A percentile compares a stretch with the other conserved stretches of the same genome.
These are phyloP conservation scores for Claviceps spartinae DNA, from an alignment of 2,329 filamentous ascomycete species.

Conservation along the genomic window DNA sequence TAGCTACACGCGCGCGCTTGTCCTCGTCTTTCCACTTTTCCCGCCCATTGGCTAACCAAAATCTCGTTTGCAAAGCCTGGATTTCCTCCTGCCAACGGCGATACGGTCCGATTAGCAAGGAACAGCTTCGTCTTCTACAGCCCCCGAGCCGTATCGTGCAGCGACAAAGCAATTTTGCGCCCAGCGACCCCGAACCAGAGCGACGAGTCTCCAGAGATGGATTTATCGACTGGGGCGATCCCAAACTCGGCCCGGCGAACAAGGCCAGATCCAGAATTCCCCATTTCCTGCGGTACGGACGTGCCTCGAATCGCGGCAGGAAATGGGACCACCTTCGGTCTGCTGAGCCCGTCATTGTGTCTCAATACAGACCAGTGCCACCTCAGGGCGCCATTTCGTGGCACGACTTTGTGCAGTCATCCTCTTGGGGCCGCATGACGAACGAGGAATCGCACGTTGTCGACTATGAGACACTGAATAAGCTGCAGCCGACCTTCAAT, in stretches of 20 bases:
- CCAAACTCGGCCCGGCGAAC: slow-evolving; percentile 20
- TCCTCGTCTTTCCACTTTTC: no score
- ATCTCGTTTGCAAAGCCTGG: slow-evolving; percentile 34
- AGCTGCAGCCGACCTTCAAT: slow-evolving; percentile 35
- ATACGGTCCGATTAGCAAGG: slow-evolving; percentile 23
- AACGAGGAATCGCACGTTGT: slow-evolving; percentile 36
- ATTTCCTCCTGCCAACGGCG: slow-evolving; percentile 33
- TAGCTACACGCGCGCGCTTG: no score
- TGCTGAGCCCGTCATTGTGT: slow-evolving; percentile 45
- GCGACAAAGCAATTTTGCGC: slow-evolving; percentile 29
- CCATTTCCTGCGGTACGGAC: slow-evolving; percentile 33
- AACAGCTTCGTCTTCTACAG: slow-evolving; percentile 25
- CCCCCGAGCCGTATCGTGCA: slow-evolving; percentile 24
- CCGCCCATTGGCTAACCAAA: slow-evolving; percentile 4
- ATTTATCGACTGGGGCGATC: slow-evolving; percentile 29
- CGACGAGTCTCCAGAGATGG: slow-evolving; percentile 35
- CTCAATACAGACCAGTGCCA: slow-evolving; percentile 29
- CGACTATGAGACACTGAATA: slow-evolving; percentile 28
- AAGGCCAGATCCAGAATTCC: slow-evolving; percentile 26
- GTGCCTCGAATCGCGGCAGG: slow-evolving; percentile 31
- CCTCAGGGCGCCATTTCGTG: slow-evolving; percentile 32
- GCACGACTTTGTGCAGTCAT: slow-evolving; percentile 40
- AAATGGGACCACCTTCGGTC: slow-evolving; percentile 48
- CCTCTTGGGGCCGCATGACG: slow-evolving; percentile 33
- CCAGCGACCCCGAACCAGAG: slow-evolving; percentile 22